These are phyloP conservation scores for Colletotrichum kahawae DNA, from an alignment of 2,329 filamentous ascomycete genomes.

Conservation along the genomic window DNA sequence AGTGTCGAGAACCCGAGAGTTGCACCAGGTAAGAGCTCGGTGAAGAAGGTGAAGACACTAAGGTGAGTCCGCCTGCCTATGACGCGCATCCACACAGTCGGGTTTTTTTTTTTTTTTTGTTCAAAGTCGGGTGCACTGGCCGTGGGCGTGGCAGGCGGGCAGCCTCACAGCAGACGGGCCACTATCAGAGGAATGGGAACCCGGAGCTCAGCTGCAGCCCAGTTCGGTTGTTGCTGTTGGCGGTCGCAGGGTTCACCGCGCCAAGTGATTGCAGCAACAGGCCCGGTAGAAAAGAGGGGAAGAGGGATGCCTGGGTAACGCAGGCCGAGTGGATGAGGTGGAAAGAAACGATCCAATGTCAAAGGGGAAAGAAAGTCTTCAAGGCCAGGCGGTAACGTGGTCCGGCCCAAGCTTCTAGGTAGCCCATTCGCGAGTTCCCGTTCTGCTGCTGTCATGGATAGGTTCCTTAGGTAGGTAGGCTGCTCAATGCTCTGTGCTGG, in stretches of 20 bases:
- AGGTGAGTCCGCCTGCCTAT: background rate
- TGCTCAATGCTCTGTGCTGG: background rate
- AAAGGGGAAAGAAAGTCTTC: background rate
- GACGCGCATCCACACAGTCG: slow-evolving; percentile 1
- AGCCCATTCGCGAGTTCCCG: background rate
- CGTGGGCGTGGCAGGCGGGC: background rate
- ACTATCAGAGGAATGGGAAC: background rate
- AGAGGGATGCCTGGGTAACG: slow-evolving; percentile 3
- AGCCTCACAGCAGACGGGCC: background rate
- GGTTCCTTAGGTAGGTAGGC: background rate
- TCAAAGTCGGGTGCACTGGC: background rate
- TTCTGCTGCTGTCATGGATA: background rate
- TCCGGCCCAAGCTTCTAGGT: background rate
- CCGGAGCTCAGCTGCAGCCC: background rate
- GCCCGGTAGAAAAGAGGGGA: slow-evolving; percentile 16
- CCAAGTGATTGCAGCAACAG: slow-evolving; percentile 5
- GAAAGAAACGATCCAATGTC: background rate
- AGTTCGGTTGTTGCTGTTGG: background rate
- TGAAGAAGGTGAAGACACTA: background rate
- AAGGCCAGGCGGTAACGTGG: background rate
- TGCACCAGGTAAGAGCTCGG: background rate
- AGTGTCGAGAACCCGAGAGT: background rate
- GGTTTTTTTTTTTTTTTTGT: background rate
- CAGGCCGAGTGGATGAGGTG: background rate
- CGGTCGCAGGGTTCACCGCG: slow-evolving; percentile 13